Base-by-base conservation (phyloP, 306 rosid species). In the Quercus robur region DNA sequence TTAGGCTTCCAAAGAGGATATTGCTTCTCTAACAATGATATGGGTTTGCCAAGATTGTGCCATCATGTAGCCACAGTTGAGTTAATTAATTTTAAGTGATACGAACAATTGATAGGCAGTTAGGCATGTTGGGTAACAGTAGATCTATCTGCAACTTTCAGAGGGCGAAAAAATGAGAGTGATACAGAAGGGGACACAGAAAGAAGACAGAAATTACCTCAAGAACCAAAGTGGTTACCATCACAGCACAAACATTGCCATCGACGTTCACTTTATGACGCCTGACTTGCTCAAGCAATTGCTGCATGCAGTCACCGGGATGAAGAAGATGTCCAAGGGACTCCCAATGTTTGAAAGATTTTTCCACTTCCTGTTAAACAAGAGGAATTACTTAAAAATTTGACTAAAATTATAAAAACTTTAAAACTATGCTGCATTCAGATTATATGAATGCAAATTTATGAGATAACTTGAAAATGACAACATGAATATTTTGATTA, bases 211-310 rank as follows among this genome's bases (percentile, higher is more conserved):
- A 70, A 59, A 28, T 54, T 86, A 93, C 97, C 97, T 93, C 97
- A 77, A 93, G 90, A 83, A 93, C 97, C 88, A 91, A 84, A 67
- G 94, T 89, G 80, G 97, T 91, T 51, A 93, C 97, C 88, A 93
- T 88, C 78, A 88, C 94, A 14, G 97, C 80, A 73, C 94, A 91
- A 80, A 91, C 85, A 81, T 80, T 87, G 46, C 94, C 93, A 71
- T 91, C 93, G 49, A 93, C 78, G 41, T 88, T 91, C 71, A 93
- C 97, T 86, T 81, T 85, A 82, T 87, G 91, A 51, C 81, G 87
- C 84, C 94, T 88, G 56, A 93, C 94, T 80, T 91, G 91, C 84
- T 91, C 97, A 19, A 93, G 94, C 86, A 91, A 80, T 74, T 87
- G 90, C 74, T 89, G 92, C 82, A 89, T 91, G 75, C 89, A 84